Evolutionary conservation across 768 basidiomycete genomes (phyloP).

Genomic region (Russula sp.): DNA sequence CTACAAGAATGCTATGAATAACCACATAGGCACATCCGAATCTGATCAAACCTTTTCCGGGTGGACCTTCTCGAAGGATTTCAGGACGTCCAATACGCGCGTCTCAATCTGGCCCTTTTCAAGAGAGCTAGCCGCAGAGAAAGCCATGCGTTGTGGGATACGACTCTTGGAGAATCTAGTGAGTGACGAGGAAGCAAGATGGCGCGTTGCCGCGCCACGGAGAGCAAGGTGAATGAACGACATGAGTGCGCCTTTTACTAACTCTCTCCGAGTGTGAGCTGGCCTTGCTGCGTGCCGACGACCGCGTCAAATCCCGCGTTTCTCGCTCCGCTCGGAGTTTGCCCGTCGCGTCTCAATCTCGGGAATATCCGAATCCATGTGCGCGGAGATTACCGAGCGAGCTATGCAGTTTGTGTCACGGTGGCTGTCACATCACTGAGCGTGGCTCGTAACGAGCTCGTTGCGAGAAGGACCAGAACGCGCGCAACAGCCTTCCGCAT

Average conservation of each 20-base stretch:
- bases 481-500: constrained; percentile 27
- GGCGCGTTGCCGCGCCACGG: constrained; percentile 37
- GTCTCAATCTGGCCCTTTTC: constrained; percentile 64
- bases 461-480: constrained; percentile 9
- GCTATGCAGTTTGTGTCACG: constrained; percentile 49
- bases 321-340: constrained; percentile 22
- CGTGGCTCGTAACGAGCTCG: background rate
- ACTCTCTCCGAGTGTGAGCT: constrained; percentile 9
- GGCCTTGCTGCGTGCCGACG: no score
- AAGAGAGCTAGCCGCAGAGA: constrained; percentile 65
- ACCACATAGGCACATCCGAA: constrained; percentile 6
- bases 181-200: constrained; percentile 35
- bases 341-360: background rate
- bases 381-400: constrained; percentile 39
- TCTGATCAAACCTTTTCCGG: constrained; percentile 53
- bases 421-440: constrained; percentile 44
- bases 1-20: constrained; percentile 40
- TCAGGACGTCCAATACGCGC: constrained; percentile 79
- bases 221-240: constrained; percentile 27
- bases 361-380: no score
- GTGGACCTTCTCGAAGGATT: constrained; percentile 88
- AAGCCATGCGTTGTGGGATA: constrained; percentile 46
- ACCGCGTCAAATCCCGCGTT: background rate
- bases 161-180: constrained; percentile 32
- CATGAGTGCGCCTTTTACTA: constrained; percentile 21